phyloP scores from a whole-genome alignment of 2,329 filamentous ascomycete genomes.

The Aspergillus flavus region DNA sequence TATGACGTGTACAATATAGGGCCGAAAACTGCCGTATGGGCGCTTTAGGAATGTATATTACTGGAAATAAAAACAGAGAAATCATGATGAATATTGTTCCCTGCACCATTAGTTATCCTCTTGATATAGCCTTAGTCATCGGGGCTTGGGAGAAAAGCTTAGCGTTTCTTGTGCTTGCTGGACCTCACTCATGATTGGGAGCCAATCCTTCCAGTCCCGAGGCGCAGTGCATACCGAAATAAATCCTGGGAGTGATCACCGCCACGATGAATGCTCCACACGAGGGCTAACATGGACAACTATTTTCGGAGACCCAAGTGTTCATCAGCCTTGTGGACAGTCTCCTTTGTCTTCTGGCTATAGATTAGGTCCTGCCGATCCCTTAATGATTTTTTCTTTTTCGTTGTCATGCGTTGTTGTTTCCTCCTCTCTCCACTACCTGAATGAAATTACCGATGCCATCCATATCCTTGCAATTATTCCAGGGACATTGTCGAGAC shows the following conservation, averaged over 20 bases:
- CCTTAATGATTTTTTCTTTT: neutral
- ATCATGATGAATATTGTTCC: too few species aligned
- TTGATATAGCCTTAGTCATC: slow-evolving; percentile 4
- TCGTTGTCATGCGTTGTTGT: neutral
- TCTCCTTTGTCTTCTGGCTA: neutral
- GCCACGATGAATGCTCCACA: slow-evolving; percentile 1
- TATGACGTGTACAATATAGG: neutral
- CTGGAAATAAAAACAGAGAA: too few species aligned
- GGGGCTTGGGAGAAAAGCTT: slow-evolving; percentile 21
- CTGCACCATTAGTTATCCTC: too few species aligned
- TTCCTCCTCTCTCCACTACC: neutral
- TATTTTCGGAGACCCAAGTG: neutral
- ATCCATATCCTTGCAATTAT: neutral
- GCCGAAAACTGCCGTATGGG: neutral
- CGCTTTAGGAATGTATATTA: neutral
- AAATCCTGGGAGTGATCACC: neutral
- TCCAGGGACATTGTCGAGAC: neutral
- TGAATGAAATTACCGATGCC: neutral
- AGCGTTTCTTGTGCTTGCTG: slow-evolving; percentile 4
- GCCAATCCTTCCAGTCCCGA: neutral
- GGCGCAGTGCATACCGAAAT: slow-evolving; percentile 1
- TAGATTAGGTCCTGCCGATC: neutral
- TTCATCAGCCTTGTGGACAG: neutral
- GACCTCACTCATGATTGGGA: neutral
- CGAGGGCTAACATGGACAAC: neutral